These are phyloP conservation scores for Medicago lupulina DNA, from an alignment of 306 rosid species.

Conservation along the genomic window DNA sequence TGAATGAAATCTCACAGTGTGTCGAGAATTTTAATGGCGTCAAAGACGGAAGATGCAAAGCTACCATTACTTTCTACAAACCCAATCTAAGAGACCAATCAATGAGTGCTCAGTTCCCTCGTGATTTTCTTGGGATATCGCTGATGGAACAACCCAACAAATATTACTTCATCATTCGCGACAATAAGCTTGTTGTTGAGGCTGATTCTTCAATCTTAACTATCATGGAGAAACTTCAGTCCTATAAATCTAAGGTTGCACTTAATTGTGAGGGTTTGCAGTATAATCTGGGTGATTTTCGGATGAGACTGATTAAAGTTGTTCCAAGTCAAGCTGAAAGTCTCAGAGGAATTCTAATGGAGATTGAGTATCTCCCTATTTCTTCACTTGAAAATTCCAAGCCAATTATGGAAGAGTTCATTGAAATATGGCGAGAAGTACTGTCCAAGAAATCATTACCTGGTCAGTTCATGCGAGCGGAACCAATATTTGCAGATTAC, in stretches of 20 bases:
- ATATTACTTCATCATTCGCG: slow-evolving; percentile 79
- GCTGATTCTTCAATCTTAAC: slow-evolving; percentile 78
- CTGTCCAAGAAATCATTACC: too few relatives aligned
- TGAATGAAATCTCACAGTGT: slow-evolving; percentile 86
- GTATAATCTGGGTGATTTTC: slow-evolving; percentile 86
- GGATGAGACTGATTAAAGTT: slow-evolving; percentile 80
- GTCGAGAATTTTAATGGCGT: slow-evolving; percentile 81
- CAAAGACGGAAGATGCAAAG: slow-evolving; percentile 87
- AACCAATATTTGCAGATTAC: slow-evolving; percentile 74
- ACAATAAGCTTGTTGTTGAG: slow-evolving; percentile 72
- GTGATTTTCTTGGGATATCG: slow-evolving; percentile 80
- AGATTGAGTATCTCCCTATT: slow-evolving; percentile 89
- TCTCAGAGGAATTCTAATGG: slow-evolving; percentile 91
- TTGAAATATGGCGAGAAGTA: slow-evolving; percentile 37
- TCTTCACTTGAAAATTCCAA: slow-evolving; percentile 79
- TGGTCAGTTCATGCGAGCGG: slow-evolving; percentile 49
- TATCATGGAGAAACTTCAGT: slow-evolving; percentile 94
- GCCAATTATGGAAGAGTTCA: slow-evolving; percentile 81
- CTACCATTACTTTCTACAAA: slow-evolving; percentile 83
- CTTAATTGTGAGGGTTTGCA: slow-evolving; percentile 81
- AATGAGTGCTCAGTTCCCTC: slow-evolving; percentile 56
- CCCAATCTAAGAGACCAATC: slow-evolving; percentile 76
- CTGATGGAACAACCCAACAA: slow-evolving; percentile 82
- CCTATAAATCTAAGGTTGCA: slow-evolving; percentile 76
- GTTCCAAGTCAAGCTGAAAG: slow-evolving; percentile 71